Evolutionary conservation across 2,329 filamentous ascomycete species (phyloP).

Genomic region (Lasiodiplodia citricola): DNA sequence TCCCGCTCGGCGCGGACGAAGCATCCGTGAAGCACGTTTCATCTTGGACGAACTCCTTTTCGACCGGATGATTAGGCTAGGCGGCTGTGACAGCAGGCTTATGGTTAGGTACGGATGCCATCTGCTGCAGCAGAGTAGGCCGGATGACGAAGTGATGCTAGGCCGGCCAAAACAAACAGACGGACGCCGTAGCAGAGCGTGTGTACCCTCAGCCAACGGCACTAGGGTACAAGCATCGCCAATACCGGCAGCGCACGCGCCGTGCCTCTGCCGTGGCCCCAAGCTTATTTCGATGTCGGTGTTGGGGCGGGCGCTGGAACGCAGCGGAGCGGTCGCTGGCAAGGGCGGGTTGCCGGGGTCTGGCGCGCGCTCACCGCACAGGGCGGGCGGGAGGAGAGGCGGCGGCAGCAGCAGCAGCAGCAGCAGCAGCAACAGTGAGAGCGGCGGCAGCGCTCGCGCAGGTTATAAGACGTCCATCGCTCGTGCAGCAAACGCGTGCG

Average conservation of each 20-base stretch:
- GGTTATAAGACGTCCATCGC: background rate
- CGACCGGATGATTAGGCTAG: background rate
- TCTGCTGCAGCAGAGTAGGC: background rate
- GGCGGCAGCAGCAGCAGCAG: background rate
- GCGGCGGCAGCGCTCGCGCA: background rate
- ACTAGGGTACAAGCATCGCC: constrained; percentile 12
- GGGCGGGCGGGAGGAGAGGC: constrained; percentile 10
- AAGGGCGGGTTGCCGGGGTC: background rate
- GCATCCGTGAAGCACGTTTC: constrained; percentile 9
- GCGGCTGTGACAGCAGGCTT: background rate
- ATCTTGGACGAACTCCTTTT: background rate
- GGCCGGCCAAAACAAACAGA: background rate
- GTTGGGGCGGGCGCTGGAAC: constrained; percentile 8
- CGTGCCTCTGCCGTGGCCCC: constrained; percentile 10
- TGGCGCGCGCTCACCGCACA: constrained; percentile 12
- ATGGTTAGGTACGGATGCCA: background rate
- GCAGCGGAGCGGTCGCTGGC: background rate
- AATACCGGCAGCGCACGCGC: constrained; percentile 9
- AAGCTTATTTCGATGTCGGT: constrained; percentile 19
- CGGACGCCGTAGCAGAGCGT: background rate
- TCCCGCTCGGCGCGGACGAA: constrained; percentile 7
- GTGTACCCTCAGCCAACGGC: constrained; percentile 4
- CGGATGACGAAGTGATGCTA: background rate
- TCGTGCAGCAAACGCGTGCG: constrained; percentile 13
- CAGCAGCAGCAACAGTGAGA: background rate